Evolutionary conservation across 768 basidiomycete genomes (phyloP), one percentile per base, ranked within the genome.

Genomic region (Phlebiopsis flavidoalba): DNA sequence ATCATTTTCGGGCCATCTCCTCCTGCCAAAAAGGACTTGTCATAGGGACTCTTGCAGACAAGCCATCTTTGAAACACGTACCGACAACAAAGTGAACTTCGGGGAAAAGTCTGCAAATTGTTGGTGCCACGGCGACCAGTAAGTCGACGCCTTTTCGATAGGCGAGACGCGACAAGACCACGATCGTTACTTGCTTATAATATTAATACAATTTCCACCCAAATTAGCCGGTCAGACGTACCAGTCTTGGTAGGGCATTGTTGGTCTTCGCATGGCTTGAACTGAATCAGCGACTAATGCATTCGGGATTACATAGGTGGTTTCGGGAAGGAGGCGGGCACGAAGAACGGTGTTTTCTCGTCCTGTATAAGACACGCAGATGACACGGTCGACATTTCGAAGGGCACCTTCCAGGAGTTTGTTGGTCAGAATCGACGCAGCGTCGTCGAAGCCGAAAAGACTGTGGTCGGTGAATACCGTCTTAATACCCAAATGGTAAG

Each of bases 381-480:
- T 95, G 1, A 91, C 93, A 0, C 89, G 93, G 66, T 98, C 96
- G 0, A 95, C 92, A 70, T 96, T 95, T 61, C 87, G 83, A 68
- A 99, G 76, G 1, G 91, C 88, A 4, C 84, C 94, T 11, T 85
- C 89, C 45, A 98, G 77, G 36, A 99, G 82, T 72, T 99, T 99
- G 77, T 99, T 99, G 5, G 97, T 98, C 64, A 98, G 77, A 45
- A 99, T 96, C 65, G 95, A 95, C 0, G 95, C 95, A 15, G 97
- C 95, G 69, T 98, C 95, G 35, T 93, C 95, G 69, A 99, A 95
- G 1, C 95, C 96, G 66, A 98, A 98, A 26, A 99, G 74, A 67
- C 91, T 94, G 67, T 99, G 96, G 72, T 99, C 97, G 0, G 97
- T 98, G 71, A 98, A 96, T 10, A 98, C 91, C 0, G 93, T 94